Evolutionary conservation across 306 rosid species (phyloP).

Genomic region (Calophaca sinica): DNA sequence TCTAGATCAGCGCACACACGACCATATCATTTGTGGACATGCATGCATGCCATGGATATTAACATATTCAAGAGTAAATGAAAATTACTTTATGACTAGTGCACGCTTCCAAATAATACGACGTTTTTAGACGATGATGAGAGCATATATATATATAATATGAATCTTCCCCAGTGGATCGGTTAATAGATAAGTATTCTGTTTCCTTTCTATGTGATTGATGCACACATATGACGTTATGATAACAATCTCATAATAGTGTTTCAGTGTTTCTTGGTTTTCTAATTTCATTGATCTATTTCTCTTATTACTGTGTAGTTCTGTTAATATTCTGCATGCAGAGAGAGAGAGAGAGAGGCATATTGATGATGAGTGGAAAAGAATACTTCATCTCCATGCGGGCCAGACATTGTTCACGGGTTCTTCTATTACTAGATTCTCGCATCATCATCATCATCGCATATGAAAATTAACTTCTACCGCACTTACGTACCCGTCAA

Average conservation of each 20-base stretch:
- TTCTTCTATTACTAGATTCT: conserved; percentile 76
- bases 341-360: conserved; percentile 43
- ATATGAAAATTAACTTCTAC: background rate
- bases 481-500: too few relatives aligned
- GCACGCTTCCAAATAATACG: conserved; percentile 52
- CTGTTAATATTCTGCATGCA: conserved; percentile 59
- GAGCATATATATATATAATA: background rate
- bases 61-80: conserved; percentile 11
- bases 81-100: conserved; percentile 31
- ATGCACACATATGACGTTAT: conserved; percentile 47
- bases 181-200: conserved; percentile 27
- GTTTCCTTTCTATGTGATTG: conserved; percentile 45
- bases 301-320: conserved; percentile 36
- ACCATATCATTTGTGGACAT: background rate
- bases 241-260: conserved; percentile 50
- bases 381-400: conserved; percentile 58
- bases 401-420: conserved; percentile 89
- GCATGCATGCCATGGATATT: conserved; percentile 41
- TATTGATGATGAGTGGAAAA: conserved; percentile 54
- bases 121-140: conserved; percentile 43
- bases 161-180: conserved; percentile 36
- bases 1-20: conserved; percentile 15
- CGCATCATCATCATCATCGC: conserved; percentile 42
- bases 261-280: conserved; percentile 43
- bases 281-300: conserved; percentile 41